Percentiles rank a stretch among this genome's conserved stretches.
These are phyloP conservation scores for Vitis amurensis DNA, from an alignment of 164 flowering plant species.

Conservation along the genomic window DNA sequence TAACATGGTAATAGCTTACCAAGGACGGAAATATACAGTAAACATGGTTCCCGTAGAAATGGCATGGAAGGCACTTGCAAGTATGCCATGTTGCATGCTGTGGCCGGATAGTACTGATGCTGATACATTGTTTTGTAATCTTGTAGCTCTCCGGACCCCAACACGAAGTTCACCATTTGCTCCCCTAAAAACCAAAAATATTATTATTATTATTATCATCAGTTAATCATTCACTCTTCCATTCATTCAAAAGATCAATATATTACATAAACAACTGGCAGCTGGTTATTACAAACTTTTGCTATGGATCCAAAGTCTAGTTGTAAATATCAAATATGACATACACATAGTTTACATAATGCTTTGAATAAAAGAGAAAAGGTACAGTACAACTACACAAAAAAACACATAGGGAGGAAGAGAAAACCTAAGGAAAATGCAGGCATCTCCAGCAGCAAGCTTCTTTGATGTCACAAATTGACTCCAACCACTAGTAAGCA, in stretches of 20 bases:
- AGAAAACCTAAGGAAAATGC: conserved; percentile 36
- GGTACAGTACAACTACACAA: background rate
- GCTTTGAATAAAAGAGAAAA: background rate
- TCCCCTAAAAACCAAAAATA: conserved; percentile 37
- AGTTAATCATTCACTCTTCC: too few species aligned
- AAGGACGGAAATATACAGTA: conserved; percentile 51
- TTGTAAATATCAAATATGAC: too few species aligned
- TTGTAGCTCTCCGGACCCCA: conserved; percentile 51
- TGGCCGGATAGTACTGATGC: conserved; percentile 50
- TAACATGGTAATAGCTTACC: conserved; percentile 33
- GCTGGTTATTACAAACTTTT: too few species aligned
- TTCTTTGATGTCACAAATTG: conserved; percentile 53
- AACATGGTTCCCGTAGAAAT: conserved; percentile 51
- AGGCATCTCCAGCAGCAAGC: conserved; percentile 60
- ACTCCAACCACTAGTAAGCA: conserved; percentile 76
- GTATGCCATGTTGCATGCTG: conserved; percentile 64
- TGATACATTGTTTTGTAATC: conserved; percentile 24
- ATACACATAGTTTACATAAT: background rate
- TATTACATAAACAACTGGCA: too few species aligned
- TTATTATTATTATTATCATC: background rate
- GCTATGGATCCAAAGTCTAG: too few species aligned
- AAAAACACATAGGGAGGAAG: background rate
- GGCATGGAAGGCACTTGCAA: conserved; percentile 63
- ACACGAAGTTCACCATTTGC: conserved; percentile 53
- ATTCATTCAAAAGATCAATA: too few species aligned